Conservation (phyloP, 2,329 filamentous ascomycete species). For the Zelopaecilomyces penicillatus region DNA sequence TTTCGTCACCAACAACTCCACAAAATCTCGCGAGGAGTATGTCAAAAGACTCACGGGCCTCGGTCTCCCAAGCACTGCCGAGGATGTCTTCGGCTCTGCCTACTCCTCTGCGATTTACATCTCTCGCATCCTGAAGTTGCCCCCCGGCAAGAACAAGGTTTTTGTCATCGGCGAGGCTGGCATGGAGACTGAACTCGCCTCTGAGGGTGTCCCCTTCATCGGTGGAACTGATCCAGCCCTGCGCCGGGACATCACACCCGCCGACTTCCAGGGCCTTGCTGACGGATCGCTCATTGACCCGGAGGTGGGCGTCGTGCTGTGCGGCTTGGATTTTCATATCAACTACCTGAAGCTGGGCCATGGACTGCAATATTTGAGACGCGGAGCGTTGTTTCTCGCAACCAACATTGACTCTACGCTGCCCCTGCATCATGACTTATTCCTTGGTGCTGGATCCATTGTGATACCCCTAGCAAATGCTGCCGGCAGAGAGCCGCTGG, state of each 20-base stretch:
- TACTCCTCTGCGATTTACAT: conserved; percentile 97
- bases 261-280: conserved; percentile 73
- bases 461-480: conserved; percentile 71
- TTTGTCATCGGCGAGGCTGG: conserved; percentile 88
- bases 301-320: conserved; percentile 81
- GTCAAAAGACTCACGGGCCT: conserved; percentile 79
- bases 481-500: conserved; percentile 59
- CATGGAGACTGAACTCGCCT: conserved; percentile 78
- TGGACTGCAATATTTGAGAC: conserved; percentile 76
- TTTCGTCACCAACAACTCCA: conserved; percentile 98
- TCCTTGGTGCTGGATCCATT: conserved; percentile 83
- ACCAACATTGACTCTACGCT: conserved; percentile 91
- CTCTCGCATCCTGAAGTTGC: conserved; percentile 76
- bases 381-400: conserved; percentile 78
- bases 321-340: conserved; percentile 86
- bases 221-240: conserved; percentile 78
- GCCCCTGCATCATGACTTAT: conserved; percentile 71
- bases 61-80: conserved; percentile 69
- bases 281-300: conserved; percentile 71
- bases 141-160: conserved; percentile 77
- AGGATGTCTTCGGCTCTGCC: conserved; percentile 92
- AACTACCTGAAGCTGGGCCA: conserved; percentile 88
- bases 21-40: conserved; percentile 89
- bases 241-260: conserved; percentile 68
- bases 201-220: conserved; percentile 70